Evolutionary conservation across 208 protist genomes (phyloP).

Genomic region (Leishmania mexicana): DNA sequence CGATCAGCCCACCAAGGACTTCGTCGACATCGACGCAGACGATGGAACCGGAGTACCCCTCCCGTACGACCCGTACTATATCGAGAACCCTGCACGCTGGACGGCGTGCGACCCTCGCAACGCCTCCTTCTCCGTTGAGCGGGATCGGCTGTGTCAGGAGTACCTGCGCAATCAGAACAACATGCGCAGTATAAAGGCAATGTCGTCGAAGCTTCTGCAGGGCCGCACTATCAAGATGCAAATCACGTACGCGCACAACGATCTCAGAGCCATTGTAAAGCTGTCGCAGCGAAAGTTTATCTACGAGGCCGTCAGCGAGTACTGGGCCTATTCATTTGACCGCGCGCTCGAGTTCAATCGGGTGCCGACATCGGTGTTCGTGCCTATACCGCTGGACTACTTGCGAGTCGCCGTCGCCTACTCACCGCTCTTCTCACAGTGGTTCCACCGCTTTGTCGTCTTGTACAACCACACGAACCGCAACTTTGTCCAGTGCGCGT

Average conservation of each 20-base stretch:
- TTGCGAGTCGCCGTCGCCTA: conserved; percentile 66
- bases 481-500: conserved; percentile 57
- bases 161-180: conserved; percentile 80
- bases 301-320: conserved; percentile 82
- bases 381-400: conserved; percentile 72
- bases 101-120: conserved; percentile 70
- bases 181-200: conserved; percentile 77
- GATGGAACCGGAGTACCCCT: conserved; percentile 44
- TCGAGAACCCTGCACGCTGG: conserved; percentile 36
- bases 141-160: conserved; percentile 64
- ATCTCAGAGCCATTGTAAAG: conserved; percentile 81
- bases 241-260: conserved; percentile 73
- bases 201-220: conserved; percentile 60
- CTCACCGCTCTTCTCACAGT: conserved; percentile 78
- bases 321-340: conserved; percentile 65
- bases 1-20: conserved; percentile 60
- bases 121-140: conserved; percentile 57
- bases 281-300: conserved; percentile 82
- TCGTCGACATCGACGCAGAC: conserved; percentile 60
- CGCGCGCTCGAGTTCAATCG: conserved; percentile 68
- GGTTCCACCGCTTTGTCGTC: conserved; percentile 71
- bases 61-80: conserved; percentile 44
- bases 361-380: conserved; percentile 65
- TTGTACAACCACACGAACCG: conserved; percentile 65
- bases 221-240: conserved; percentile 86